Evolutionary conservation across 192 early-diverging fungal species (phyloP).

Genomic region (Haplosporangium gracile): DNA sequence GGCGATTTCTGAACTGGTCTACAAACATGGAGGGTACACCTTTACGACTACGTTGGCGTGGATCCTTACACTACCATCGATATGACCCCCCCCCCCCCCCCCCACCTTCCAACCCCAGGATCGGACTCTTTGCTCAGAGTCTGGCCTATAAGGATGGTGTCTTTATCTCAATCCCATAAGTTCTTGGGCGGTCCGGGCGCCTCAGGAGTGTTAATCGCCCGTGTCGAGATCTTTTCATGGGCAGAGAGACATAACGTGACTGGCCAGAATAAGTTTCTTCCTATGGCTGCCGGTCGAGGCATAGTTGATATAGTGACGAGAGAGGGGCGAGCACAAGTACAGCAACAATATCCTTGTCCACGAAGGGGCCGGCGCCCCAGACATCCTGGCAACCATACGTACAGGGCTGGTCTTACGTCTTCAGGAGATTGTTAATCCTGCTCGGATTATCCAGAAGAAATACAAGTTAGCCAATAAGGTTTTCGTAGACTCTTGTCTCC

Average conservation of each 20-base stretch:
- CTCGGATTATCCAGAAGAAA: slow-evolving; percentile 27
- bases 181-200: slow-evolving; percentile 58
- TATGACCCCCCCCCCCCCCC: slow-evolving; percentile 44
- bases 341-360: slow-evolving; percentile 26
- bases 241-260: background rate
- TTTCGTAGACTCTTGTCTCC: slow-evolving; percentile 5
- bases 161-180: slow-evolving; percentile 61
- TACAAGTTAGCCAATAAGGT: slow-evolving; percentile 27
- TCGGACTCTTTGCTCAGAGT: background rate
- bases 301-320: slow-evolving; percentile 55
- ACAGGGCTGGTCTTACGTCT: slow-evolving; percentile 57
- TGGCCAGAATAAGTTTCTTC: slow-evolving; percentile 22
- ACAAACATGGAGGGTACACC: slow-evolving; percentile 45
- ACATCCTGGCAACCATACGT: slow-evolving; percentile 57
- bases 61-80: slow-evolving; percentile 51
- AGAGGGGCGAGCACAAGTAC: slow-evolving; percentile 38
- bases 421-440: slow-evolving; percentile 42
- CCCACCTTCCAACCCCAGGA: slow-evolving; percentile 1
- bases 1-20: slow-evolving; percentile 45
- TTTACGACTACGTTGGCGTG: slow-evolving; percentile 58
- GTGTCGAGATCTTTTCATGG: slow-evolving; percentile 33
- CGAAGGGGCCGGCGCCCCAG: slow-evolving; percentile 62
- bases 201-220: slow-evolving; percentile 54
- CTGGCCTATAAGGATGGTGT: slow-evolving; percentile 56
- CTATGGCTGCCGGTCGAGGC: slow-evolving; percentile 54